Evolutionary conservation across 2,329 filamentous ascomycete species (phyloP).

Genomic region (Diaporthe vexans): DNA sequence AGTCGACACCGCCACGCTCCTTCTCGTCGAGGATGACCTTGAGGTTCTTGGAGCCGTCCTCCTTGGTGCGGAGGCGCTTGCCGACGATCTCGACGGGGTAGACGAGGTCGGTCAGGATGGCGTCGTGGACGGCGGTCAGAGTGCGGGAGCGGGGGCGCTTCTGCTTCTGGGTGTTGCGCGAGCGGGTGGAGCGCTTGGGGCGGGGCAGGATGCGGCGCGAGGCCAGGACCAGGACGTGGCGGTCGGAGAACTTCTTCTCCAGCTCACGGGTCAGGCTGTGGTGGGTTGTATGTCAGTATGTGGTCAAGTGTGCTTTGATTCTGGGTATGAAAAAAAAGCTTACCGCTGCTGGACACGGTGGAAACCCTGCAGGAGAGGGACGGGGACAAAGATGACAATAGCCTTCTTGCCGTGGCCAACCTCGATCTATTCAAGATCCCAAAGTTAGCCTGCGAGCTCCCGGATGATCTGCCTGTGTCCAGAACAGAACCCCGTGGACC

Average conservation of each 20-base stretch:
- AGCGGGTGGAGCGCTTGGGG: slow-evolving; percentile 98
- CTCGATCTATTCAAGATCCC: slow-evolving; percentile 87
- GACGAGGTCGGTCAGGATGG: slow-evolving; percentile 97
- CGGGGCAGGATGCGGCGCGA: slow-evolving; percentile 98
- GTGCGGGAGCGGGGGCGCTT: slow-evolving; percentile 99
- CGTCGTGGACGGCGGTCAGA: slow-evolving; percentile 98
- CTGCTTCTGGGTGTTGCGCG: slow-evolving; percentile 96
- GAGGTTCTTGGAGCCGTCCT: slow-evolving; percentile 97
- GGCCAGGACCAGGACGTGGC: slow-evolving; percentile 98
- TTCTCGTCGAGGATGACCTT: slow-evolving; percentile 99
- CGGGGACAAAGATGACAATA: slow-evolving; percentile 99
- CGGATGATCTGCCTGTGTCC: slow-evolving; percentile 61
- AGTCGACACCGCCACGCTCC: slow-evolving; percentile 99
- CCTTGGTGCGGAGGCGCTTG: slow-evolving; percentile 98
- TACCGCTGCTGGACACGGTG: slow-evolving; percentile 99
- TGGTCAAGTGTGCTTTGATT: no score
- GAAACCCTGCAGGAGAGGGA: slow-evolving; percentile 98
- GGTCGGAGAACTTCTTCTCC: slow-evolving; percentile 99
- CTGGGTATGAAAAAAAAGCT: no score
- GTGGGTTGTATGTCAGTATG: not conserved
- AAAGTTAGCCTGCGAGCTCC: slow-evolving; percentile 84
- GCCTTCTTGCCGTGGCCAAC: slow-evolving; percentile 99
- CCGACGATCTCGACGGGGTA: slow-evolving; percentile 99
- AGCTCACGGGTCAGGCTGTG: slow-evolving; percentile 97
- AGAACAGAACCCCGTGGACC: slow-evolving; percentile 71